phyloP scores from a whole-genome alignment of 2,329 filamentous ascomycete genomes.

The Xylariaceae sp. region DNA sequence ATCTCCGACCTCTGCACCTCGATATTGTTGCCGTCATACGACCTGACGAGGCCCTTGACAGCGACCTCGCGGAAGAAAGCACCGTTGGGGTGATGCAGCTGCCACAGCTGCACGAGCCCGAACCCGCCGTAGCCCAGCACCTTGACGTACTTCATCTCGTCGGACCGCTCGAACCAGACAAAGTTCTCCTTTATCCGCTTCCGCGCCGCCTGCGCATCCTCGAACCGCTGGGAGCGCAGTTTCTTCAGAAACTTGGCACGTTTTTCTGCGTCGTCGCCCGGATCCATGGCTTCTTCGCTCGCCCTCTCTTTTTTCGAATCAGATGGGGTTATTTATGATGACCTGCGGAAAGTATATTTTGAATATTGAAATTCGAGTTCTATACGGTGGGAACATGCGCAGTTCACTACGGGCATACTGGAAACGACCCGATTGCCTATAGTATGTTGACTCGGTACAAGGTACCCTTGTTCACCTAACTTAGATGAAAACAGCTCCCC shows the following conservation, averaged over 20 bases:
- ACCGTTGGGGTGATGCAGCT: background rate
- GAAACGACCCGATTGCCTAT: no score
- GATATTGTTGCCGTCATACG: fast-evolving
- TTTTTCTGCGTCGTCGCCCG: no score
- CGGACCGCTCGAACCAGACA: background rate
- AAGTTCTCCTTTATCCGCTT: conserved; percentile 1
- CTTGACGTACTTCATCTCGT: conserved; percentile 2
- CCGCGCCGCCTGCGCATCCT: conserved; percentile 4
- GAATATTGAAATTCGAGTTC: no score
- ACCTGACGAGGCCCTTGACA: conserved; percentile 2
- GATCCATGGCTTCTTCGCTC: no score
- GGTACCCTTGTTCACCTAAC: no score
- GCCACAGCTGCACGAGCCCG: conserved; percentile 8
- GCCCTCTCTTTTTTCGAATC: no score
- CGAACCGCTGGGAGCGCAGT: background rate
- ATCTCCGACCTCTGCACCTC: conserved; percentile 5
- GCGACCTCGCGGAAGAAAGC: background rate
- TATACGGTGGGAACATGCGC: no score
- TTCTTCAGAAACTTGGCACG: background rate
- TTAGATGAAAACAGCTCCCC: no score
- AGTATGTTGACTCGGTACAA: no score
- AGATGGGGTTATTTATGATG: no score
- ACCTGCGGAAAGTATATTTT: no score
- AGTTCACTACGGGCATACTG: no score
- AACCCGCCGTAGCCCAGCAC: conserved; percentile 12